phyloP scores from a whole-genome alignment of 441 rosid species.

The Bocquillonia castaneifolia region DNA sequence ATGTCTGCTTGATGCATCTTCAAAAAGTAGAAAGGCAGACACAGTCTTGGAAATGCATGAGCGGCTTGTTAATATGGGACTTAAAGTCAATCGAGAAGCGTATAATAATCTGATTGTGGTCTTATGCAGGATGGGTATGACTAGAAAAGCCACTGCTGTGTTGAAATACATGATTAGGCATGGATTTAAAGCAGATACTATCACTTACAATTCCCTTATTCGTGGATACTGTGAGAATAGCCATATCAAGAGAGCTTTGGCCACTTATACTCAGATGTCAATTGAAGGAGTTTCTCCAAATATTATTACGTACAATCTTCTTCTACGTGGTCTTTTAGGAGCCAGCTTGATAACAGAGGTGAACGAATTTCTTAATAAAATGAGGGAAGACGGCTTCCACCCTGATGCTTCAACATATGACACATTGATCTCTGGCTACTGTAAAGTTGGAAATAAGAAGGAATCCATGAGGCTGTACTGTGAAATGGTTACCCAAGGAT shows the following conservation, averaged over 20 bases:
- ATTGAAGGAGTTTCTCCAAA: conserved; percentile 53
- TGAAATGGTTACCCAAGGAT: conserved; percentile 73
- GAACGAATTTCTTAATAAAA: conserved; percentile 45
- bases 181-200: conserved; percentile 46
- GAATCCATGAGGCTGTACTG: conserved; percentile 61
- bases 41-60: conserved; percentile 52
- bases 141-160: conserved; percentile 56
- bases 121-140: conserved; percentile 79
- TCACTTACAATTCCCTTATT: conserved; percentile 76
- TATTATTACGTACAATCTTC: conserved; percentile 62
- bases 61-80: conserved; percentile 52
- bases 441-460: conserved; percentile 63
- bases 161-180: conserved; percentile 49
- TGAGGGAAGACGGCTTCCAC: conserved; percentile 55
- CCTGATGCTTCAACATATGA: conserved; percentile 65
- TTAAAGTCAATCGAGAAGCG: conserved; percentile 47
- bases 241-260: conserved; percentile 46
- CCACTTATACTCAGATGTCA: conserved; percentile 49
- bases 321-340: conserved; percentile 53
- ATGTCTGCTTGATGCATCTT: conserved; percentile 48
- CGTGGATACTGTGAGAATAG: conserved; percentile 60
- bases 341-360: conserved; percentile 49
- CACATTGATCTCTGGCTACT: conserved; percentile 62
- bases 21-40: conserved; percentile 54
- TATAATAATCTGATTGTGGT: conserved; percentile 62